Evolutionary conservation across 176 grass and related monocot species (phyloP).

Genomic region (Avena atlantica): DNA sequence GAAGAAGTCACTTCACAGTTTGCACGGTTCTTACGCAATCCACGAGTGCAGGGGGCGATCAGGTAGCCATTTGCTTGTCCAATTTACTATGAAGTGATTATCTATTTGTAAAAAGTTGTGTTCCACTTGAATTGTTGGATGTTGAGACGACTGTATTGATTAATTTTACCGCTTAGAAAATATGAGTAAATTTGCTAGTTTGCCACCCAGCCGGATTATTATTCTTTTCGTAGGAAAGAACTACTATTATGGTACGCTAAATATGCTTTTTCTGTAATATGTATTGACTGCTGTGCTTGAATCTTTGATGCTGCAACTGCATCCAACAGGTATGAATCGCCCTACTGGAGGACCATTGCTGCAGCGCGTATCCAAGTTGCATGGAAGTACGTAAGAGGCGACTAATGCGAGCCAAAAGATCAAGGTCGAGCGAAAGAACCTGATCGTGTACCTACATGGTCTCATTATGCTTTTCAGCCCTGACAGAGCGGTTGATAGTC

Average conservation of each 20-base stretch:
- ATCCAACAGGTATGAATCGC: conserved; percentile 79
- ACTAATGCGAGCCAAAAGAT: conserved; percentile 55
- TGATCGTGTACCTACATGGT: conserved; percentile 1
- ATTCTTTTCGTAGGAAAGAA: neutral
- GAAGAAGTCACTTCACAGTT: conserved; percentile 84
- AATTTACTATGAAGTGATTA: neutral
- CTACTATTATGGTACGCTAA: neutral
- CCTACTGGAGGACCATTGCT: conserved; percentile 89
- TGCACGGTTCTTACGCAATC: conserved; percentile 79
- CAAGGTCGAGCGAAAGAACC: conserved; percentile 48
- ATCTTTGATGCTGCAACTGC: neutral
- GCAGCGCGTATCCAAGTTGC: conserved; percentile 82
- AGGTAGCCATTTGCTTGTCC: conserved; percentile 37
- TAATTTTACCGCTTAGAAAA: neutral
- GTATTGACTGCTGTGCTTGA: conserved; percentile 4
- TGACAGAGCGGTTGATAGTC: no score
- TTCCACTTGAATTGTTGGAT: neutral
- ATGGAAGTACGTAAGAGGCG: conserved; percentile 88
- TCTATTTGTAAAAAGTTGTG: neutral
- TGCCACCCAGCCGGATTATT: neutral
- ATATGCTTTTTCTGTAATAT: neutral
- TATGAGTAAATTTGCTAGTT: neutral
- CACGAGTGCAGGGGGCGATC: conserved; percentile 76
- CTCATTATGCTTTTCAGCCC: no score
- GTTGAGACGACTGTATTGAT: neutral